A percentile compares a stretch with the other conserved stretches of the same genome.
phyloP scores from a whole-genome alignment of 306 rosid species.

The Adenanthera pavonina region DNA sequence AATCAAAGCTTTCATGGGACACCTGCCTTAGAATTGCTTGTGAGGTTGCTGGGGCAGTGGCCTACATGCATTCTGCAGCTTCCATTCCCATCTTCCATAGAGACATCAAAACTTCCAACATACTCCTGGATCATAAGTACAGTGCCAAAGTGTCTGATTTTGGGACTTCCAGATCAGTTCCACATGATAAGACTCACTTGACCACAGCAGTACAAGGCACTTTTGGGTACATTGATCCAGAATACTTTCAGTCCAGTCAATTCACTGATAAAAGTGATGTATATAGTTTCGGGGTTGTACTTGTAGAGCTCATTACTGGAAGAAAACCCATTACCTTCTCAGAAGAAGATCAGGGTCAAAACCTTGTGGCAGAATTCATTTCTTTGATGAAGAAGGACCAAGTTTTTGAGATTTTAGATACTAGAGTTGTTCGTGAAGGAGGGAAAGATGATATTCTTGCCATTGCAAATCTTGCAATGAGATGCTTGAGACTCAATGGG shows the following conservation, averaged over 20 bases:
- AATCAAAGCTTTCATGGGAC: conserved; percentile 52
- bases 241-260: conserved; percentile 59
- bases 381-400: conserved; percentile 43
- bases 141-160: conserved; percentile 53
- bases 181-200: conserved; percentile 61
- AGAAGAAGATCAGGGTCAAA: conserved; percentile 44
- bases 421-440: conserved; percentile 43
- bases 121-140: conserved; percentile 56
- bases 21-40: conserved; percentile 55
- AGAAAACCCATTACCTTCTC: conserved; percentile 38
- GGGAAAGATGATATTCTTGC: conserved; percentile 39
- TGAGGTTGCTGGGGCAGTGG: conserved; percentile 72
- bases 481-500: conserved; percentile 61
- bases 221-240: conserved; percentile 75
- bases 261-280: conserved; percentile 63
- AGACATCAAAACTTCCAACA: conserved; percentile 68
- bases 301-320: conserved; percentile 61
- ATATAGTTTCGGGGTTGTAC: conserved; percentile 66
- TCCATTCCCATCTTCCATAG: conserved; percentile 64
- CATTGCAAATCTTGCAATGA: conserved; percentile 55
- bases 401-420: conserved; percentile 47
- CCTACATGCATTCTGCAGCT: conserved; percentile 72
- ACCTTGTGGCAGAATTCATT: conserved; percentile 52
- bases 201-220: conserved; percentile 67
- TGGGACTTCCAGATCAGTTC: conserved; percentile 68